Percentiles rank a stretch among this genome's conserved stretches.
Conservation (phyloP, 768 basidiomycete species). For the Kwoniella botswanensis region DNA sequence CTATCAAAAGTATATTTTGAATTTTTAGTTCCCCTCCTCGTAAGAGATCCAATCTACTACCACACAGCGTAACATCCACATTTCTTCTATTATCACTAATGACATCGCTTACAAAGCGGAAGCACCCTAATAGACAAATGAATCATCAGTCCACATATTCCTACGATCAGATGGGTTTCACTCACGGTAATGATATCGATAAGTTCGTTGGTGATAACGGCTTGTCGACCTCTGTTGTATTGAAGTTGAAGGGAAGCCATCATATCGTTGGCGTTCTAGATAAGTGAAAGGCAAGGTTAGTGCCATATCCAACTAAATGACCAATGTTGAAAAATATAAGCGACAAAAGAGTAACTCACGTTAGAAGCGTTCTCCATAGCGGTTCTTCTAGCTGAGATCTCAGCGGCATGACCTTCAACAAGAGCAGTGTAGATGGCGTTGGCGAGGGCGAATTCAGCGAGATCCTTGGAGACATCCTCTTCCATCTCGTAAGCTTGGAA, state of each 20-base stretch:
- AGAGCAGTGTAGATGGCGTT: conserved; percentile 95
- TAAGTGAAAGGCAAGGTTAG: neutral
- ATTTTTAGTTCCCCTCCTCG: conserved; percentile 6
- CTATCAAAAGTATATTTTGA: conserved; percentile 14
- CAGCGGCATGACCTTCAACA: conserved; percentile 93
- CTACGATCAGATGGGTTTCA: neutral
- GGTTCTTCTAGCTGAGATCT: conserved; percentile 77
- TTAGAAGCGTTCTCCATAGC: conserved; percentile 99
- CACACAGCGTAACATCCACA: neutral
- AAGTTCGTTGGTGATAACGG: conserved; percentile 75
- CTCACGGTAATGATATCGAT: conserved; percentile 57
- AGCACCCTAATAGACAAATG: conserved; percentile 34
- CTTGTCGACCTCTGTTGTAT: conserved; percentile 98
- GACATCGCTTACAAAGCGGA: conserved; percentile 46
- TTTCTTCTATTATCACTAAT: neutral
- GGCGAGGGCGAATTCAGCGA: conserved; percentile 93
- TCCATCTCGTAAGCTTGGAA: conserved; percentile 98
- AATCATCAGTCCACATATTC: neutral
- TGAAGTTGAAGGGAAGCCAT: conserved; percentile 84
- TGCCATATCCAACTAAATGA: neutral
- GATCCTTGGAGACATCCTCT: conserved; percentile 90
- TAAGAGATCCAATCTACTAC: neutral
- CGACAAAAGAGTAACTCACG: conserved; percentile 36
- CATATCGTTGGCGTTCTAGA: conserved; percentile 88
- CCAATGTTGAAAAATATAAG: too few relatives aligned